Base-by-base conservation (phyloP, 202 grass and related monocot genomes). In the Zizania palustris region DNA sequence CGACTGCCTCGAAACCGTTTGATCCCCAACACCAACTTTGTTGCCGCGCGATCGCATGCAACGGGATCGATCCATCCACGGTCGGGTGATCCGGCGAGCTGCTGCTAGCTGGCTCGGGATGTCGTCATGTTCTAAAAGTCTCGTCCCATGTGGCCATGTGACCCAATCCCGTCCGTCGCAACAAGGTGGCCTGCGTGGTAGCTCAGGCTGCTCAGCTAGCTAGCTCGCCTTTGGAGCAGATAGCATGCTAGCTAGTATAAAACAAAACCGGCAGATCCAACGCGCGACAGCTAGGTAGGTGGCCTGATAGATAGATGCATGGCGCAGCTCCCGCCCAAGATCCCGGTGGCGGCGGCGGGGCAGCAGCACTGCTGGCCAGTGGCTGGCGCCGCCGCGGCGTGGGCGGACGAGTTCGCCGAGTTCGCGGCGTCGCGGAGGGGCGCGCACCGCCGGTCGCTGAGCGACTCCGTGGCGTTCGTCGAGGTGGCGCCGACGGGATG, bases 371-470 rank as follows among this genome's bases (percentile, higher is more conserved):
- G 28, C 28, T 28, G 28, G 28, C 28, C 28, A 28, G 28, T 28
- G 28, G 28, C 28, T 2, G 28, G 28, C 28, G 28, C 28, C 28
- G 28, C 28, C 28, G 53, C 46, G 11, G 69, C 85, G 16, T 97
- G 93, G 93, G 88, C 75, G 11, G 93, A 93, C 19, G 93, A 97
- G 49, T 97, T 97, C 84, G 65, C 87, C 41, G 84, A 93, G 75
- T 97, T 91, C 83, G 87, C 93, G 60, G 78, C 78, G 46, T 77
- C 93, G 60, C 85, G 85, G n/a, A 85, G 93, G 22, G 84, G 81
- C 42, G 85, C 81, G 57, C 93, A 93, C 81, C 88, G 93, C 9
- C 33, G 88, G 54, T 89, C 93, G 50, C 80, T 85, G 11, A 93
- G 93, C 58, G 90, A 93, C 81, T 97, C 93, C 1, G 74, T 93